These are phyloP conservation scores for Cyberlindnera bimundalis DNA, from an alignment of 805 yeast genomes.

Conservation along the genomic window DNA sequence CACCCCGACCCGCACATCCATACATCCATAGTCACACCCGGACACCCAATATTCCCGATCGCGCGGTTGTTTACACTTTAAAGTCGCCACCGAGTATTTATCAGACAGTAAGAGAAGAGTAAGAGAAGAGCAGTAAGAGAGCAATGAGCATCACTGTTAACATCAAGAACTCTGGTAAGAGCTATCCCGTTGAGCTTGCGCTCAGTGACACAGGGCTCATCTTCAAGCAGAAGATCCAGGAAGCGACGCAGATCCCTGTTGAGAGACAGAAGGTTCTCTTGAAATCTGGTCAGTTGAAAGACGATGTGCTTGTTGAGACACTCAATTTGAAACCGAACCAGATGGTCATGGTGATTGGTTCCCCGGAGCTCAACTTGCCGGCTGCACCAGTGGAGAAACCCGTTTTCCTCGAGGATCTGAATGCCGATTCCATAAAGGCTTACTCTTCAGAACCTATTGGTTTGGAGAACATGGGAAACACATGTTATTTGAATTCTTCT, in stretches of 20 bases:
- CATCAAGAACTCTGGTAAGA: conserved; percentile 68
- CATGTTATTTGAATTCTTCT: conserved; percentile 90
- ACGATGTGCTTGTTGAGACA: conserved; percentile 41
- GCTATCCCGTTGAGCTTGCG: conserved; percentile 44
- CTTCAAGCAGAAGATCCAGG: conserved; percentile 64
- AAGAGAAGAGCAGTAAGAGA: no score
- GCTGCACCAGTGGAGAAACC: conserved; percentile 48
- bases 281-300: conserved; percentile 83
- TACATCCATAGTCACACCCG: conserved; percentile 3
- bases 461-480: conserved; percentile 89
- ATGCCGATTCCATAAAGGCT: conserved; percentile 37
- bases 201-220: conserved; percentile 42
- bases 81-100: no score
- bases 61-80: no score
- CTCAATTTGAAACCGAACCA: conserved; percentile 62
- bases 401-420: conserved; percentile 69
- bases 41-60: no score
- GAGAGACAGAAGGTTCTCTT: conserved; percentile 87
- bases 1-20: no score
- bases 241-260: conserved; percentile 77
- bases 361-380: conserved; percentile 66
- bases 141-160: conserved; percentile 24
- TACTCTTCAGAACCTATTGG: conserved; percentile 68
- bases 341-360: conserved; percentile 84
- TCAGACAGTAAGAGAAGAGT: no score